Percentiles rank a stretch among this genome's conserved stretches.
phyloP scores from a whole-genome alignment of 345 rosid genomes.

The Corymbia maculata region DNA sequence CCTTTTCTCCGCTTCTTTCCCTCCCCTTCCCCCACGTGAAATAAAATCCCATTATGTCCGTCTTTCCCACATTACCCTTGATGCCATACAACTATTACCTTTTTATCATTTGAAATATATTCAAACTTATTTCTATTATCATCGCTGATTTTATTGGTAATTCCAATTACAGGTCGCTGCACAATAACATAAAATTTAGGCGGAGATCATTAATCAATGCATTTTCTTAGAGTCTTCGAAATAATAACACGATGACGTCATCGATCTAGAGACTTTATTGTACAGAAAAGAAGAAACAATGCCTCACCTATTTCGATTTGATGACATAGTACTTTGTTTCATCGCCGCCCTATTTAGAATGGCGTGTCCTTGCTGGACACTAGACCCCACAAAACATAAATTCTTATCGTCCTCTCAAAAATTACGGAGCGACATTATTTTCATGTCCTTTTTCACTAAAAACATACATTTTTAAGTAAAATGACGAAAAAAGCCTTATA shows the following conservation, averaged over 20 bases:
- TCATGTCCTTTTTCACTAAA: background rate
- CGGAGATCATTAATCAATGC: background rate
- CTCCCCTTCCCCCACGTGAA: background rate
- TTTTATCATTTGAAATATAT: background rate
- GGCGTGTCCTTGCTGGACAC: background rate
- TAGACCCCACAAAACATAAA: background rate
- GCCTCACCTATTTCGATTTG: background rate
- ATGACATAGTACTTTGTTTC: background rate
- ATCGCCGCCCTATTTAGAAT: background rate
- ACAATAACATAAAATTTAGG: background rate
- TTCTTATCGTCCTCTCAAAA: background rate
- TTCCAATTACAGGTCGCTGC: background rate
- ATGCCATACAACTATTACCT: background rate
- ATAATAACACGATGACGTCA: rapidly evolving
- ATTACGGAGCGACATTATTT: background rate
- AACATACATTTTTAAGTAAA: background rate
- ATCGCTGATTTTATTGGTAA: background rate
- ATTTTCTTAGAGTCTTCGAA: background rate
- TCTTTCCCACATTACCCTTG: background rate
- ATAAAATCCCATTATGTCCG: background rate
- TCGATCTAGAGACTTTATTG: background rate
- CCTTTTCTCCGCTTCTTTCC: background rate
- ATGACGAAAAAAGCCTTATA: background rate
- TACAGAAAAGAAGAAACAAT: background rate
- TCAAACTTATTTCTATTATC: background rate